Percentiles rank a stretch among this genome's conserved stretches.
Conservation (phyloP, 441 rosid species). For the Populus hybrid region DNA sequence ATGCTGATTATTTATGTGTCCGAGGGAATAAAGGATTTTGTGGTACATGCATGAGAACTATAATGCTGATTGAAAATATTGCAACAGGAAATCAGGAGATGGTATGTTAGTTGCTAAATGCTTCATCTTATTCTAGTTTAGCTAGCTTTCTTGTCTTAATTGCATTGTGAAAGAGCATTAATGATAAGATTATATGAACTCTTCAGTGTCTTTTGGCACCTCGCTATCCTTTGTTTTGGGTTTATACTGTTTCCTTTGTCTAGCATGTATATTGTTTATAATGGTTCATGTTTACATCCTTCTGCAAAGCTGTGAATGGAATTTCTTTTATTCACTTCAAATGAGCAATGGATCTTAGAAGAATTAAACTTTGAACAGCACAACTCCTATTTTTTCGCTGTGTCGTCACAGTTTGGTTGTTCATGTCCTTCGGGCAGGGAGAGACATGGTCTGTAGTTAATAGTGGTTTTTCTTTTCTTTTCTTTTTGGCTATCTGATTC, state of each 20-base stretch:
- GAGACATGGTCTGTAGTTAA: not conserved
- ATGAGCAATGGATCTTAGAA: not conserved
- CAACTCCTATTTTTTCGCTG: slow-evolving; percentile 5
- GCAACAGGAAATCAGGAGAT: slow-evolving; percentile 44
- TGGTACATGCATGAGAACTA: slow-evolving; percentile 80
- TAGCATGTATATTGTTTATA: not conserved
- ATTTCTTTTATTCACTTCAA: not conserved
- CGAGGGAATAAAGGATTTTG: slow-evolving; percentile 89
- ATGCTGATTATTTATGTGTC: slow-evolving; percentile 76
- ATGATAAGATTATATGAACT: slow-evolving; percentile 7
- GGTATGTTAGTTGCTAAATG: slow-evolving; percentile 38
- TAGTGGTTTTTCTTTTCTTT: not conserved
- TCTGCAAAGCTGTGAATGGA: not conserved
- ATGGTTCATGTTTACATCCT: not conserved
- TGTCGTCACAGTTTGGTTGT: not conserved
- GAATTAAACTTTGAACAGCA: not conserved
- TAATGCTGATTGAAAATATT: slow-evolving; percentile 82
- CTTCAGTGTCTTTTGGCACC: slow-evolving; percentile 10
- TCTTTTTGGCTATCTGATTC: not conserved
- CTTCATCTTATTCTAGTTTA: slow-evolving; percentile 2
- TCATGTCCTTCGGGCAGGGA: not conserved
- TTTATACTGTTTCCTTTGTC: not conserved
- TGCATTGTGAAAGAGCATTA: slow-evolving; percentile 16
- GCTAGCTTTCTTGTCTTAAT: slow-evolving; percentile 11
- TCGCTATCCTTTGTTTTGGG: slow-evolving; percentile 14